Percentiles rank a stretch among this genome's conserved stretches.
phyloP scores from a whole-genome alignment of 495 filamentous ascomycete genomes.

The Annulohypoxylon stygium region DNA sequence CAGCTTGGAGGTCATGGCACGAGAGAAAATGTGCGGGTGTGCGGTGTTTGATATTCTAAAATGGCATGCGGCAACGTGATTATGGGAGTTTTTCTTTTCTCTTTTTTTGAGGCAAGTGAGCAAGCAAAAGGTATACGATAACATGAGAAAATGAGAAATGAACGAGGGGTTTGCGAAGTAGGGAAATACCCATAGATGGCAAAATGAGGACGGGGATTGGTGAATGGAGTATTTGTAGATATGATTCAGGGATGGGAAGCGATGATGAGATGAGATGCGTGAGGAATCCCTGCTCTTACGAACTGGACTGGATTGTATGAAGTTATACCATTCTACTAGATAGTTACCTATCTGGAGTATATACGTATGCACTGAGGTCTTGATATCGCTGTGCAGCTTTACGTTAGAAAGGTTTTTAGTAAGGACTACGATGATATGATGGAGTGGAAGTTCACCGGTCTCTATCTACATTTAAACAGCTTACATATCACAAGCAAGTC shows the following conservation, averaged over 20 bases:
- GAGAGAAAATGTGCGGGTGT: background rate
- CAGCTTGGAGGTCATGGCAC: background rate
- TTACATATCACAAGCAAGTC: background rate
- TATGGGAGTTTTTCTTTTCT: conserved; percentile 16
- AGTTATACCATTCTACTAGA: conserved; percentile 2
- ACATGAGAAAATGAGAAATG: conserved; percentile 29
- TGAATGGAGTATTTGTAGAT: conserved; percentile 43
- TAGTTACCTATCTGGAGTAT: conserved; percentile 17
- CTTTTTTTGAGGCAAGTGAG: conserved; percentile 3
- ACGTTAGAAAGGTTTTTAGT: background rate
- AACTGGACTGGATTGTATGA: conserved; percentile 10
- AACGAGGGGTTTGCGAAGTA: conserved; percentile 13
- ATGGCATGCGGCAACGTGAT: conserved; percentile 1
- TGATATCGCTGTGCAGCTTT: background rate
- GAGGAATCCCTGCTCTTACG: conserved; percentile 9
- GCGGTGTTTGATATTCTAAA: conserved; percentile 6
- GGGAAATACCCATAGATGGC: conserved; percentile 46
- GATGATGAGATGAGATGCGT: background rate
- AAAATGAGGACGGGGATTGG: conserved; percentile 13
- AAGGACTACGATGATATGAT: background rate
- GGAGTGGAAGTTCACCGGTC: background rate
- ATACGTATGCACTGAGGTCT: conserved; percentile 19
- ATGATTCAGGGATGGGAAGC: conserved; percentile 30
- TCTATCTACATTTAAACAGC: background rate
- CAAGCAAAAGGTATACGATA: conserved; percentile 11